Evolutionary conservation across 306 rosid genomes (phyloP).

Genomic region (Trichosanthes truncata): DNA sequence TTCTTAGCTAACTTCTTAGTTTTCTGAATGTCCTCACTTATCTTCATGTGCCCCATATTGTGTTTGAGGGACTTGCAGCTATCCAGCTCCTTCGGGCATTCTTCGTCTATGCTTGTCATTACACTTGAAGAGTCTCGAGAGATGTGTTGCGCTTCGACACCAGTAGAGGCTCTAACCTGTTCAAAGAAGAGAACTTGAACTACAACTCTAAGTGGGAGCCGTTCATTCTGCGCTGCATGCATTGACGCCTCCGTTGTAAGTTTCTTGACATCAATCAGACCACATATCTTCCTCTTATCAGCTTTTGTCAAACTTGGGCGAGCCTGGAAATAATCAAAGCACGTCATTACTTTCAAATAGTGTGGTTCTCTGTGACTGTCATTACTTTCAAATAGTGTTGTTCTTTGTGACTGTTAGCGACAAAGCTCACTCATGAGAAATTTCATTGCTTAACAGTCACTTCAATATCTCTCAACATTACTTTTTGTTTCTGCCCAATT

Average conservation of each 20-base stretch:
- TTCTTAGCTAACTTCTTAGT: slow-evolving; percentile 49
- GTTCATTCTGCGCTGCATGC: slow-evolving; percentile 91
- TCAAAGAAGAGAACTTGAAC: slow-evolving; percentile 90
- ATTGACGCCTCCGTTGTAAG: slow-evolving; percentile 51
- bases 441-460: not conserved
- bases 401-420: not conserved
- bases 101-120: slow-evolving; percentile 26
- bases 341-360: not conserved
- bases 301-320: slow-evolving; percentile 61
- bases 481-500: not conserved
- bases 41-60: slow-evolving; percentile 41
- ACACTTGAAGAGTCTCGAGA: slow-evolving; percentile 20
- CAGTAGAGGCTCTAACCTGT: slow-evolving; percentile 60
- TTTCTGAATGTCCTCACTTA: slow-evolving; percentile 35
- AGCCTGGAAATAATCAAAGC: slow-evolving; percentile 35
- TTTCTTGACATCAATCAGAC: slow-evolving; percentile 73
- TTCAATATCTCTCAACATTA: not conserved
- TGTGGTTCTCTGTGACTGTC: too few relatives aligned
- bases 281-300: slow-evolving; percentile 66
- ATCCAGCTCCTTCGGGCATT: slow-evolving; percentile 28
- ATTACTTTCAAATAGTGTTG: not conserved
- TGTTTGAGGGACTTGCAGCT: slow-evolving; percentile 40
- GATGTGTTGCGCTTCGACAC: not conserved
- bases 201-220: slow-evolving; percentile 80
- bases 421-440: not conserved